Base-by-base conservation (phyloP, 1,139 yeast genomes). In the Nakaseomyces glabratus region DNA sequence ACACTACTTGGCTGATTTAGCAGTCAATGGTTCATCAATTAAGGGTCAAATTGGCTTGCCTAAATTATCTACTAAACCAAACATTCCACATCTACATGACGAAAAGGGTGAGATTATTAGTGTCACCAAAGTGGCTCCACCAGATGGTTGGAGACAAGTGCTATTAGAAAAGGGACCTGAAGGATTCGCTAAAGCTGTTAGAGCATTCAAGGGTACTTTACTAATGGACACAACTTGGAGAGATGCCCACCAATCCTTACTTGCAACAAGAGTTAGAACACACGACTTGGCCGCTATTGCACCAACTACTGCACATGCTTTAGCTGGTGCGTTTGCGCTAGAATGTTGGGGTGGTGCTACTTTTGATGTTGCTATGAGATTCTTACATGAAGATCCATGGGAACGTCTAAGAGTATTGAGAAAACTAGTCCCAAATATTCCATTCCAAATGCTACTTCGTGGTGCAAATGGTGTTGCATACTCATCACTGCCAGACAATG, bases 291-390 rank as follows among this genome's bases (percentile, higher is more conserved):
- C 80, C 39, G 82, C 86, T 47, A 84, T 93, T 65, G 98, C 98
- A 16, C 90, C 88, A 38, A 75, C 93, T 36, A 90, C 99, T 21
- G 84, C 96, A 2, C 78, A 82, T 57, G 98, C 95, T 14, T 65
- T 86, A 51, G 66, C 81, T 44, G 93, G 93, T 40, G 93, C 95
- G 1, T 93, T 85, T 62, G 93, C 98, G n/a, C 69, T 90, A 38
- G 99, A 90, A 67, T 90, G 97, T 68, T 90, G 99, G 99, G 99
- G 99, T 65, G 99, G 99, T 64, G 98, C 99, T 38, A 90, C 99
- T 21, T 90, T 90, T 55, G 99, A 90, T 58, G 98, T 90, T 38
- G 82, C 95, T 42, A 88, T 90, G 97, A 76, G 98, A 63, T 93
- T 93, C 71, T 71, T 90, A 53, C 88, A 88, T 61, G 99, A 90